Base-by-base conservation (phyloP, 345 rosid genomes). In the Draba incana region DNA sequence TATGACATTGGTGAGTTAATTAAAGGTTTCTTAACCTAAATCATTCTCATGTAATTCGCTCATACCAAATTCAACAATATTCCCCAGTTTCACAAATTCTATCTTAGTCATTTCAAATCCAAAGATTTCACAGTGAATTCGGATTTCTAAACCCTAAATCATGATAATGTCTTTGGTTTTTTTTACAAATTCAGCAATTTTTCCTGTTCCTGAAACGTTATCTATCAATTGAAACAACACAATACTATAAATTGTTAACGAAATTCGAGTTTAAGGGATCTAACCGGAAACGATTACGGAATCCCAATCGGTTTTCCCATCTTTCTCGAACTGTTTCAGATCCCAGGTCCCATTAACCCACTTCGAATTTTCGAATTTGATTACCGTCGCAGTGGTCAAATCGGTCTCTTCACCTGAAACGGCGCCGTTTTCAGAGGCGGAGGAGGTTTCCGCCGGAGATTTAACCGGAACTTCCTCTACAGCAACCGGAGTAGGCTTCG, bases 331-430 rank as follows among this genome's bases (percentile, higher is more conserved):
- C 82, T 84, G 84, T 63, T 83, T 84, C 80, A 94, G 84, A 69
- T 94, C 93, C 99, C 99, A 94, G 50, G 93, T 94, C 33, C 99
- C 98, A 51, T 75, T 80, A 51, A 89, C 70, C 99, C 99, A 94
- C 59, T 55, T 87, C 41, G 88, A 75, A 51, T 94, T 84, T 58
- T 75, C 72, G 62, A 84, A 89, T 57, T 80, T 82, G 51, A 58
- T 70, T 0, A 41, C 61, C 51, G 71, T 75, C 54, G 66, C 48
- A 58, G 71, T 81, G 9, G 51, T 13, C 52, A 16, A n/a, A 10
- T 42, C 71, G 16, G n/a, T 5, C 27, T 69, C 84, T 15, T 31
- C 75, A 13, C 70, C 69, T 13, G 27, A 31, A 4, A 33, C 67
- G 45, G 61, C 76, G 30, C 67, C 69, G 35, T 55, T 75, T 54